phyloP scores from a whole-genome alignment of 305 asterid species.

The Stenogyne calaminthoides region DNA sequence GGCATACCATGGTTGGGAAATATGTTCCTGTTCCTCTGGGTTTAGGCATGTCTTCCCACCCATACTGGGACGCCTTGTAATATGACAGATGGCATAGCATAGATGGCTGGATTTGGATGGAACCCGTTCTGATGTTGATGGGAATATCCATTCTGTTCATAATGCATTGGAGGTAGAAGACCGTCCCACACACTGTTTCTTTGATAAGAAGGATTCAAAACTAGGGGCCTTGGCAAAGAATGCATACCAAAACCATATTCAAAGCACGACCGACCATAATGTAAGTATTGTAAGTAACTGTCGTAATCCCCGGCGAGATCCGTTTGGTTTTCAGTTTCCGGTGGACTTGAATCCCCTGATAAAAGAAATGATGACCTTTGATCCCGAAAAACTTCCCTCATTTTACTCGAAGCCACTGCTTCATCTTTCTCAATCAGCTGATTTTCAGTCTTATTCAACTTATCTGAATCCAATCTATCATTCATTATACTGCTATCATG shows the following conservation, averaged over 20 bases:
- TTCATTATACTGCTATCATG: constrained; percentile 21
- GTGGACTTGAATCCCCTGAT: constrained; percentile 29
- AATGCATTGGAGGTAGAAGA: constrained; percentile 37
- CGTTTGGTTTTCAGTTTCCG: constrained; percentile 34
- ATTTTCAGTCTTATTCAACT: constrained; percentile 28
- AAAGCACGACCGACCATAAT: constrained; percentile 47
- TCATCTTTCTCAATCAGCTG: constrained; percentile 25
- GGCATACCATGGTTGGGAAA: constrained; percentile 69
- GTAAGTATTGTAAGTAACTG: constrained; percentile 40
- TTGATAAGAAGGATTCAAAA: constrained; percentile 33
- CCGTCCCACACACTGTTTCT: constrained; percentile 40
- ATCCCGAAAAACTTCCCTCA: constrained; percentile 4
- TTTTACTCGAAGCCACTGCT: constrained; percentile 20
- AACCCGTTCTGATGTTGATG: constrained; percentile 40
- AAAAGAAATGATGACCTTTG: not conserved
- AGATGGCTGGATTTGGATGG: constrained; percentile 36
- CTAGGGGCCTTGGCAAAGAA: constrained; percentile 39
- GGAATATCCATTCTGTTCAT: constrained; percentile 48
- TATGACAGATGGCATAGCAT: constrained; percentile 36
- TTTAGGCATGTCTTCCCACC: constrained; percentile 69
- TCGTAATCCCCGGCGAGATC: constrained; percentile 67
- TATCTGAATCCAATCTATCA: constrained; percentile 32
- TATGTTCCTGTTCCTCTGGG: constrained; percentile 85
- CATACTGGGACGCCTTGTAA: constrained; percentile 44
- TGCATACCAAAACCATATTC: constrained; percentile 39